Evolutionary conservation across 495 filamentous ascomycete species (phyloP).

Genomic region (Hypomontagnella submonticulosa): DNA sequence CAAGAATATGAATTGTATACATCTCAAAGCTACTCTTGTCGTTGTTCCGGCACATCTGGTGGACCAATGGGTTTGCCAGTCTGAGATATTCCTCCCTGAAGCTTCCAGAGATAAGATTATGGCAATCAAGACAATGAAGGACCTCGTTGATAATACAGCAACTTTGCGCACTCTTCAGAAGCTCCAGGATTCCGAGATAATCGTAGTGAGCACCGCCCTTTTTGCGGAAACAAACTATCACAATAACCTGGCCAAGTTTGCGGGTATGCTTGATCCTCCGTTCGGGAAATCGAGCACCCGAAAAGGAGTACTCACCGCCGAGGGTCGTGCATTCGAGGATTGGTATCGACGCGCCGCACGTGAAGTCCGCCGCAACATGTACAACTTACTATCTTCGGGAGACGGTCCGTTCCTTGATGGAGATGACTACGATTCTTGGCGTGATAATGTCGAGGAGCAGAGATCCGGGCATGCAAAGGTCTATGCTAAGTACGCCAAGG

Average conservation of each 20-base stretch:
- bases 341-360: slow-evolving; percentile 62
- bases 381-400: slow-evolving; percentile 1
- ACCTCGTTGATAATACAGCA: slow-evolving; percentile 43
- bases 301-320: neutral
- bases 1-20: slow-evolving; percentile 21
- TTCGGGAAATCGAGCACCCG: slow-evolving; percentile 31
- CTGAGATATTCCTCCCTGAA: slow-evolving; percentile 63
- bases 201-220: slow-evolving; percentile 64
- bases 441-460: no score
- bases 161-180: slow-evolving; percentile 43
- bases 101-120: slow-evolving; percentile 53
- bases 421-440: no score
- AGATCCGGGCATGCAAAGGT: no score
- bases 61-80: slow-evolving; percentile 74
- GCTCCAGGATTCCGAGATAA: slow-evolving; percentile 64
- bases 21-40: slow-evolving; percentile 74
- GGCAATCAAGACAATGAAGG: slow-evolving; percentile 47
- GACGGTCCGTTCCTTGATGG: no score
- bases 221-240: slow-evolving; percentile 55
- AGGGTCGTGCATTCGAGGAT: slow-evolving; percentile 59
- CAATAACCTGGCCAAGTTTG: slow-evolving; percentile 50
- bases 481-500: no score
- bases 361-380: slow-evolving; percentile 52
- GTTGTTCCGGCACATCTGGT: slow-evolving; percentile 71
- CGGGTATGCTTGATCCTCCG: slow-evolving; percentile 61